phyloP scores from a whole-genome alignment of 2,329 filamentous ascomycete species.

The Calonectria fujianensis region DNA sequence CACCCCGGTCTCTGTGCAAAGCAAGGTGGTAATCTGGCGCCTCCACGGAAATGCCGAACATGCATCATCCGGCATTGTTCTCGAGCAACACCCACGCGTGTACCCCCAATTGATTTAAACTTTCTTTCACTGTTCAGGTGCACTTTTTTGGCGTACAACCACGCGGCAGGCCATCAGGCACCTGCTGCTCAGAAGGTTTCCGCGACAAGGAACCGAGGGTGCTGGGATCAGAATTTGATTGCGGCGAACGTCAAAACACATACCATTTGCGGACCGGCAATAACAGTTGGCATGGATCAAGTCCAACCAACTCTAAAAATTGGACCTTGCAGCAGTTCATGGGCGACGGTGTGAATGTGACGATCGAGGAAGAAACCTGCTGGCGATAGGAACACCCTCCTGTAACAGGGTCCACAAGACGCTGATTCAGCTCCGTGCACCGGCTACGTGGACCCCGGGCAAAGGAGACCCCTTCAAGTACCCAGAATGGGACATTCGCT shows the following conservation, averaged over 20 bases:
- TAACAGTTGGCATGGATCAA: neutral
- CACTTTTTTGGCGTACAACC: neutral
- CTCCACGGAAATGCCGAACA: neutral
- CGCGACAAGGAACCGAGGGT: neutral
- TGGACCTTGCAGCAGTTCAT: neutral
- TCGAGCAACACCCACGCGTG: neutral
- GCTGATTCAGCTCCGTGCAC: neutral
- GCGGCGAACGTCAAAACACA: neutral
- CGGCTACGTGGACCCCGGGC: neutral
- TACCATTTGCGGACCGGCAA: neutral
- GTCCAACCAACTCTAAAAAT: constrained; percentile 15
- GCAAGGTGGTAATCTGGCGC: neutral
- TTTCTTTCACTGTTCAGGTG: neutral
- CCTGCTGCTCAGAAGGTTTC: neutral
- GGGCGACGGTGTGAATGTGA: too few relatives aligned
- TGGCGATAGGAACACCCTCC: neutral
- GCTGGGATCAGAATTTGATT: neutral
- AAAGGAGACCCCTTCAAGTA: neutral
- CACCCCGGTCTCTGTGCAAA: neutral
- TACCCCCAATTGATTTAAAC: neutral
- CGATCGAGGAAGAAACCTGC: neutral
- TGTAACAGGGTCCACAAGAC: neutral
- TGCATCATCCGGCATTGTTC: neutral
- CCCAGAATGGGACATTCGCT: neutral
- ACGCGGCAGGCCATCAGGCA: neutral